A percentile compares a stretch with the other conserved stretches of the same genome.
Conservation (phyloP, 352 stramenopile genomes). For the Globisporangium emineosum region DNA sequence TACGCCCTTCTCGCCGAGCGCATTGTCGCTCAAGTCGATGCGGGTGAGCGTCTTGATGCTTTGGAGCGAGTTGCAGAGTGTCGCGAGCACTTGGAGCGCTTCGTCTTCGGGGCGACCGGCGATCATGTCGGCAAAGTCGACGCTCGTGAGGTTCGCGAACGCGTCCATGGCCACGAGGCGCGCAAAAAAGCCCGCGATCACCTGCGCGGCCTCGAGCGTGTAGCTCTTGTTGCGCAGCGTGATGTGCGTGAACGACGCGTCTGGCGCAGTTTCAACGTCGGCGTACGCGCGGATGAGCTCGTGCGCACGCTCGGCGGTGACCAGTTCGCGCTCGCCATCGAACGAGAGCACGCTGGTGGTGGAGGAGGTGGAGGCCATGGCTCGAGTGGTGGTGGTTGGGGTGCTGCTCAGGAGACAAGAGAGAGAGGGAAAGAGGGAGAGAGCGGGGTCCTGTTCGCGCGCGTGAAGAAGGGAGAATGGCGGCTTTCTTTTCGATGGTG, state of each 20-base stretch:
- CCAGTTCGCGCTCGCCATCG: conserved; percentile 76
- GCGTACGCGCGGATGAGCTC: conserved; percentile 61
- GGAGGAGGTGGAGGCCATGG: conserved; percentile 5
- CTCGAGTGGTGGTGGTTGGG: not conserved
- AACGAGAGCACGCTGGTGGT: conserved; percentile 35
- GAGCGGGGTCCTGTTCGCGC: conserved; percentile 8
- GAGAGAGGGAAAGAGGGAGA: not conserved
- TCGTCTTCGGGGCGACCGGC: conserved; percentile 78
- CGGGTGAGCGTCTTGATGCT: conserved; percentile 69
- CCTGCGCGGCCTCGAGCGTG: conserved; percentile 67
- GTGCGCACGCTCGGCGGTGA: conserved; percentile 62
- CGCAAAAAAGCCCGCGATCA: conserved; percentile 73
- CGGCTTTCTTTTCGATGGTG: conserved; percentile 5
- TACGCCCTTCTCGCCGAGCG: conserved; percentile 93
- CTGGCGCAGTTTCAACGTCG: conserved; percentile 22
- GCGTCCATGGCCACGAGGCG: conserved; percentile 43
- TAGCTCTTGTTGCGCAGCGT: conserved; percentile 90
- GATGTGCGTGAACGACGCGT: conserved; percentile 64
- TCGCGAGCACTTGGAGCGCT: conserved; percentile 77
- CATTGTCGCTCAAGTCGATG: conserved; percentile 94
- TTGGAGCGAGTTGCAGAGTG: conserved; percentile 70
- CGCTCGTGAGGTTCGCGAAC: conserved; percentile 58
- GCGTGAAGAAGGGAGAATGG: conserved; percentile 15
- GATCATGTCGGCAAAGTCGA: conserved; percentile 89
- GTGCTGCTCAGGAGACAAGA: too few relatives aligned